These are phyloP conservation scores for Xerocomus amazonicus DNA, from an alignment of 1,284 basidiomycete genomes.

Conservation along the genomic window DNA sequence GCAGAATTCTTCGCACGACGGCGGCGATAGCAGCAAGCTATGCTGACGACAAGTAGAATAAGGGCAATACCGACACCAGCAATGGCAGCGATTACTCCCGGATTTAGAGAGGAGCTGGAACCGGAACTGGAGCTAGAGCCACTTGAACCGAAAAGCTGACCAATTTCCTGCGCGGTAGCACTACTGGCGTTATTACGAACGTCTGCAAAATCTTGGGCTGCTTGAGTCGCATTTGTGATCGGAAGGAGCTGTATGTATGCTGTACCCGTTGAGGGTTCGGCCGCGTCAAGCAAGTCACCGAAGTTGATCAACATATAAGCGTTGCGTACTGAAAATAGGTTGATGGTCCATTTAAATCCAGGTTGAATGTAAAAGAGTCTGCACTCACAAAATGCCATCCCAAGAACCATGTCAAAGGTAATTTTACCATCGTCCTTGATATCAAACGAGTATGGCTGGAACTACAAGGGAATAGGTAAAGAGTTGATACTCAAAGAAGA, in stretches of 20 bases:
- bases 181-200: conserved; percentile 12
- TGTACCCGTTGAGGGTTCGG: conserved; percentile 33
- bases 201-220: conserved; percentile 18
- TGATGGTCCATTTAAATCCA: background rate
- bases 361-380: background rate
- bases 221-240: conserved; percentile 40
- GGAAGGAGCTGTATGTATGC: conserved; percentile 64
- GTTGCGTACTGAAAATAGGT: conserved; percentile 42
- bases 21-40: conserved; percentile 11
- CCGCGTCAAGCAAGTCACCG: conserved; percentile 50
- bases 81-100: conserved; percentile 18
- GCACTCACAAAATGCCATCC: conserved; percentile 54
- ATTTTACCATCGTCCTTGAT: conserved; percentile 43
- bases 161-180: background rate
- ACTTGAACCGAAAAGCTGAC: background rate
- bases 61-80: conserved; percentile 11
- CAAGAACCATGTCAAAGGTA: conserved; percentile 41
- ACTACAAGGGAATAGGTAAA: conserved; percentile 35
- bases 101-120: background rate
- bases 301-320: conserved; percentile 59
- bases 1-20: conserved; percentile 8
- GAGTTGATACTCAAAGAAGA: background rate
- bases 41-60: conserved; percentile 4
- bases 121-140: conserved; percentile 3
- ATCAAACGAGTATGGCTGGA: conserved; percentile 40